Conservation (phyloP, 805 yeast genomes). For the Saccharomycodes ludwigii region DNA sequence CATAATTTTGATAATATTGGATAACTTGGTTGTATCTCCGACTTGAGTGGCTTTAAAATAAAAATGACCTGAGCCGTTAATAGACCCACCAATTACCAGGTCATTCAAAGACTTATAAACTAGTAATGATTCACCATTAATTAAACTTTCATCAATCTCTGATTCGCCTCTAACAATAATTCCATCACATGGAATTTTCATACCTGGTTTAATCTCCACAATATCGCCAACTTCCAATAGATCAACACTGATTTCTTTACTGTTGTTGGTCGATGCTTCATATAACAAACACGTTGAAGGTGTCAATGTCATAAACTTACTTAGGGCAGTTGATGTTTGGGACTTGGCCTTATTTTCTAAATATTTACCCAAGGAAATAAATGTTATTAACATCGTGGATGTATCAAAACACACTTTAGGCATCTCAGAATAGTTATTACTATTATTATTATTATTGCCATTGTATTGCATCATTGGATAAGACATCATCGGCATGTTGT, state of each 20-base stretch:
- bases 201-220: constrained; percentile 73
- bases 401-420: constrained; percentile 81
- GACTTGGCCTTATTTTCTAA: constrained; percentile 89
- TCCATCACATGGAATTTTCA: constrained; percentile 89
- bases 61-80: constrained; percentile 67
- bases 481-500: too few relatives aligned
- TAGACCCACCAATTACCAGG: constrained; percentile 75
- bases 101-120: constrained; percentile 52
- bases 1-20: constrained; percentile 77
- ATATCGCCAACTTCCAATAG: constrained; percentile 68
- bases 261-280: constrained; percentile 23
- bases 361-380: constrained; percentile 83
- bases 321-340: constrained; percentile 79
- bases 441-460: constrained; percentile 1
- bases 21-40: constrained; percentile 76
- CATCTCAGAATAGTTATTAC: constrained; percentile 19
- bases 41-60: constrained; percentile 56
- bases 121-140: constrained; percentile 87
- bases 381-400: constrained; percentile 68
- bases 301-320: constrained; percentile 65
- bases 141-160: constrained; percentile 76
- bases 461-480: constrained; percentile 25
- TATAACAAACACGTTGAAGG: constrained; percentile 67
- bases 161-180: constrained; percentile 62
- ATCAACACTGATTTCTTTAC: constrained; percentile 48